A percentile compares a stretch with the other conserved stretches of the same genome.
phyloP scores from a whole-genome alignment of 2,329 filamentous ascomycete genomes.

The Metarhizium anisopliae region DNA sequence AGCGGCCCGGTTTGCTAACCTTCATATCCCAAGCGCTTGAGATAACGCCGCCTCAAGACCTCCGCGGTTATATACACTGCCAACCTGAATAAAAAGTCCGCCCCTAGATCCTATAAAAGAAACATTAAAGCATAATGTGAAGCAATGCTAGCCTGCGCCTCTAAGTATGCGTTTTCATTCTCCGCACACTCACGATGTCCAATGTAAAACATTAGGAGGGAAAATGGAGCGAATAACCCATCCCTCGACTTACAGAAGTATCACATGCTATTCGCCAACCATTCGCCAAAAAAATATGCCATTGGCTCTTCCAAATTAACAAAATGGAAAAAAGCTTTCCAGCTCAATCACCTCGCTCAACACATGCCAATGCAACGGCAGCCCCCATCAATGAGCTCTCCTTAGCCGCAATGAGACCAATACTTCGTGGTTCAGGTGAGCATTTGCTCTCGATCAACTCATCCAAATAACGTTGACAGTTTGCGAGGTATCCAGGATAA shows the following conservation, averaged over 20 bases:
- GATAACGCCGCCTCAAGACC: neutral
- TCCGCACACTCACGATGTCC: conserved; percentile 6
- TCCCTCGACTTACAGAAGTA: neutral
- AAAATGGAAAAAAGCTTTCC: neutral
- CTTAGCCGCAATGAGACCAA: conserved; percentile 58
- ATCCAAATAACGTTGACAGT: conserved; percentile 56
- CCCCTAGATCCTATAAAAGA: neutral
- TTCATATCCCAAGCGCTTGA: neutral
- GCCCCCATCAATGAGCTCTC: conserved; percentile 71
- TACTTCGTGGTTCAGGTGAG: conserved; percentile 29
- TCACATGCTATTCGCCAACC: neutral
- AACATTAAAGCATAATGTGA: neutral
- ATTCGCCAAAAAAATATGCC: neutral
- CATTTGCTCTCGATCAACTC: conserved; percentile 35
- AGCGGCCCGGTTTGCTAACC: neutral
- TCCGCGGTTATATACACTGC: conserved; percentile 5
- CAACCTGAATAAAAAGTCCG: neutral
- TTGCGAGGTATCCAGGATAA: conserved; percentile 58
- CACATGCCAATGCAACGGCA: conserved; percentile 55
- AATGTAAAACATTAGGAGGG: neutral
- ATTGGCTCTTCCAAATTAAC: neutral
- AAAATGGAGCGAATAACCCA: neutral
- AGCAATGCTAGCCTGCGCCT: conserved; percentile 13
- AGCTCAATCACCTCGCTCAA: conserved; percentile 13
- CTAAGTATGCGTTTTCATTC: conserved; percentile 9